Percentiles rank a stretch among this genome's conserved stretches.
Evolutionary conservation across 345 rosid genomes (phyloP).

Genomic region (Aurinia saxatilis): DNA sequence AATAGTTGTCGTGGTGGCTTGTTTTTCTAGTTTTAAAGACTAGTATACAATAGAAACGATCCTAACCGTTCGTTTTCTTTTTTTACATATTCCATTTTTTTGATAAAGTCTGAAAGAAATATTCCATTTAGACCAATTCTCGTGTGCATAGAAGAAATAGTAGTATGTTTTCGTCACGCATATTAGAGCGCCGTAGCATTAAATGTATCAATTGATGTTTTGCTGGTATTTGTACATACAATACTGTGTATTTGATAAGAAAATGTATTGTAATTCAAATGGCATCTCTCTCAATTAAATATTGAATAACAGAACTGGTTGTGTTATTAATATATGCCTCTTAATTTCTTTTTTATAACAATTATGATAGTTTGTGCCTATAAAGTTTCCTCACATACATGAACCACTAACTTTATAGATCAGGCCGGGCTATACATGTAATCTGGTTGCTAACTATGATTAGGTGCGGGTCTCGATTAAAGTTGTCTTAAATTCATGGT

Average conservation of each 20-base stretch:
- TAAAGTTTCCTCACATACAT: not conserved
- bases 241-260: not conserved
- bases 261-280: too few relatives aligned
- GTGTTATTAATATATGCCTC: too few relatives aligned
- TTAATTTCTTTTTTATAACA: not conserved
- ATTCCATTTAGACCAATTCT: not conserved
- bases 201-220: too few relatives aligned
- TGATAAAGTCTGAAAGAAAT: not conserved
- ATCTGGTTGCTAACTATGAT: conserved; percentile 2
- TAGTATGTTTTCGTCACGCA: too few relatives aligned
- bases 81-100: too few relatives aligned
- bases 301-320: too few relatives aligned
- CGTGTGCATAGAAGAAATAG: not conserved
- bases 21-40: too few relatives aligned
- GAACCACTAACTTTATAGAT: not conserved
- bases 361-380: not conserved
- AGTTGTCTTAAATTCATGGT: conserved; percentile 24
- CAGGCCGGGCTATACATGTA: conserved; percentile 2
- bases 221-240: not conserved
- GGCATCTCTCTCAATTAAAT: too few relatives aligned
- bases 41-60: too few relatives aligned
- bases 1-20: too few relatives aligned
- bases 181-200: too few relatives aligned
- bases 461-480: conserved; percentile 19
- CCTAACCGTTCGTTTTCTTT: too few relatives aligned